phyloP scores from a whole-genome alignment of 176 grass and related monocot genomes.

The Puccinellia tenuiflora region DNA sequence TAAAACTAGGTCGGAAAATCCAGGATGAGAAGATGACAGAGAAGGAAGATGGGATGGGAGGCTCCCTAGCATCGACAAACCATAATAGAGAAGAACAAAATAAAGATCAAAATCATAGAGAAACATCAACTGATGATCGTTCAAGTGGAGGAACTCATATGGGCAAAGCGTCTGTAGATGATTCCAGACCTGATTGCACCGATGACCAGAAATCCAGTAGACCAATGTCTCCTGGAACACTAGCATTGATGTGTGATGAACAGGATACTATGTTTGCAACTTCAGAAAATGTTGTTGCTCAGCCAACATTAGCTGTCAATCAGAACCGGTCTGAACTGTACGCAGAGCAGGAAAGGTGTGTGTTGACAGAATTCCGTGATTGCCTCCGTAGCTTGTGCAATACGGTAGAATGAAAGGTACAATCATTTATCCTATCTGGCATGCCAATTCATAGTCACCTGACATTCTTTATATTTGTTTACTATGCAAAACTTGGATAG shows the following conservation, averaged over 20 bases:
- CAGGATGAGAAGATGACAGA: conserved; percentile 47
- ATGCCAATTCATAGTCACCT: conserved; percentile 8
- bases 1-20: conserved; percentile 45
- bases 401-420: conserved; percentile 87
- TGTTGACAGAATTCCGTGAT: conserved; percentile 77
- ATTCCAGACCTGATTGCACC: conserved; percentile 34
- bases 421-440: conserved; percentile 3
- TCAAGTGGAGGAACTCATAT: conserved; percentile 41
- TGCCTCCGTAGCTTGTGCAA: conserved; percentile 62
- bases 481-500: not conserved
- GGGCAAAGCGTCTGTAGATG: conserved; percentile 38
- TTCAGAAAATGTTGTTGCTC: conserved; percentile 34
- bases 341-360: conserved; percentile 77
- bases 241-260: conserved; percentile 91
- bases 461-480: not conserved
- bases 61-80: conserved; percentile 35
- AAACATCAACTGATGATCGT: conserved; percentile 34
- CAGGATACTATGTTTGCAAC: conserved; percentile 58
- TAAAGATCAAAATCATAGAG: conserved; percentile 28
- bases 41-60: conserved; percentile 36
- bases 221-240: conserved; percentile 87
- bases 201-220: conserved; percentile 60
- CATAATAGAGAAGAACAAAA: conserved; percentile 47
- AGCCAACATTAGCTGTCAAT: conserved; percentile 24
- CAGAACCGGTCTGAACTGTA: conserved; percentile 52